A percentile compares a stretch with the other conserved stretches of the same genome.
phyloP scores from a whole-genome alignment of 2,329 filamentous ascomycete species.

The Cladosporium sp. region DNA sequence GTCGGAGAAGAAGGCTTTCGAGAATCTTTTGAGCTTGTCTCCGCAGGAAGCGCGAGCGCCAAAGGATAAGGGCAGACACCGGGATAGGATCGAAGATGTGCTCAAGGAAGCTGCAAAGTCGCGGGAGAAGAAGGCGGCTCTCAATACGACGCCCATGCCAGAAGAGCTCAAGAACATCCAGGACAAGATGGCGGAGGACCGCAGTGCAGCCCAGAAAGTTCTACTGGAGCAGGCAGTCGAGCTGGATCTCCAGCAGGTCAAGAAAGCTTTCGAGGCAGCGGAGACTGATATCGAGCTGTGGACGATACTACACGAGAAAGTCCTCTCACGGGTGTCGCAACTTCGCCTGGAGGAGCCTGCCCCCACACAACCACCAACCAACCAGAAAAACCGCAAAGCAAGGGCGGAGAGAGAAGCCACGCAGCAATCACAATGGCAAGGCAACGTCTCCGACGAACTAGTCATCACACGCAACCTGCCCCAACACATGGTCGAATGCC shows the following conservation, averaged over 20 bases:
- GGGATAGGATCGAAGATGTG: neutral
- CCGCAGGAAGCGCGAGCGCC: neutral
- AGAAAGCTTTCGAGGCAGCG: neutral
- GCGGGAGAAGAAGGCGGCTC: neutral
- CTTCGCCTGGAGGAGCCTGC: conserved; percentile 5
- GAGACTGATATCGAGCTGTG: conserved; percentile 17
- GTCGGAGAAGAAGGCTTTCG: conserved; percentile 17
- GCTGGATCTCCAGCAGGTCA: conserved; percentile 1
- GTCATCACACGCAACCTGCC: conserved; percentile 2
- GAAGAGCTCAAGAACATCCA: neutral
- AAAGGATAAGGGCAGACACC: neutral
- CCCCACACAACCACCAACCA: neutral
- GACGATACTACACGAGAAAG: conserved; percentile 10
- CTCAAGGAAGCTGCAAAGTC: neutral
- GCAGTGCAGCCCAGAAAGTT: neutral
- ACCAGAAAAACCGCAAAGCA: neutral
- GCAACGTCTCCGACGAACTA: neutral
- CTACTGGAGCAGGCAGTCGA: neutral
- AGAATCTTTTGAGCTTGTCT: conserved; percentile 6
- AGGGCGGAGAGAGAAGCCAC: neutral
- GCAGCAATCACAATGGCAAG: conserved; percentile 1
- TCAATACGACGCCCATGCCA: neutral
- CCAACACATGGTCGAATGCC: neutral
- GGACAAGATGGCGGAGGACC: neutral
- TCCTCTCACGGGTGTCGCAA: neutral